Base-by-base conservation (phyloP, 1,284 basidiomycete species). In the Moniliella sp. region DNA sequence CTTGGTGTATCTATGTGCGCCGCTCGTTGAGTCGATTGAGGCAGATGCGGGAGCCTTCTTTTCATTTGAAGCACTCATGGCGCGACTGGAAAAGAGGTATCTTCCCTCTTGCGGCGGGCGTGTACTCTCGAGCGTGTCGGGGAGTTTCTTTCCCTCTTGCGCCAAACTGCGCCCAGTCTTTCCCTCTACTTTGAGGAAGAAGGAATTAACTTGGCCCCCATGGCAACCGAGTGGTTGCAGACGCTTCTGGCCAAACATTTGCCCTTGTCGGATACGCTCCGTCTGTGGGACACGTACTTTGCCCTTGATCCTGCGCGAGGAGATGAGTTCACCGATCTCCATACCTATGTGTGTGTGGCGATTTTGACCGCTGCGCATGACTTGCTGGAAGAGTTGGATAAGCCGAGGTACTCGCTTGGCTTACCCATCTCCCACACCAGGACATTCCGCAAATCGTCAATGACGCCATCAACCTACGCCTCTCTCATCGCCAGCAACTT, bases 11-110 rank as follows among this genome's bases (percentile, higher is more conserved):
- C 47, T 58, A 1, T 58, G 55, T 25, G 50, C 51, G 5, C 54
- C 57, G 9, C 60, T 61, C 27, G 57, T 59, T 3, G 47, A 56
- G 31, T 60, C 54, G 27, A 43, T 61, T 0, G 43, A 50, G 2
- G 55, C 51, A 1, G 59, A 61, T 31, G 53, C 59, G 9, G 57
- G 57, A 14, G 57, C 61, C 46, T 61, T 50, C 42, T 61, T 61
- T 37, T 53, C 54, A 4, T 61, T 61, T 35, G 56, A 59, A 25
- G 40, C 37, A 17, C 43, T 61, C 2, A 58, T 61, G 58, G 18
- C 14, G 43, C 55, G 27, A 46, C 50, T 29, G 43, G 45, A 46
- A 19, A 36, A 39, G 31, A 4, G 4, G n/a, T n/a, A n/a, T n/a
- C n/a, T n/a, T n/a, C n/a, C n/a, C n/a, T 10, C 15, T 10, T 4